Evolutionary conservation across 768 basidiomycete genomes (phyloP).

Genomic region (Mycena latifolia): DNA sequence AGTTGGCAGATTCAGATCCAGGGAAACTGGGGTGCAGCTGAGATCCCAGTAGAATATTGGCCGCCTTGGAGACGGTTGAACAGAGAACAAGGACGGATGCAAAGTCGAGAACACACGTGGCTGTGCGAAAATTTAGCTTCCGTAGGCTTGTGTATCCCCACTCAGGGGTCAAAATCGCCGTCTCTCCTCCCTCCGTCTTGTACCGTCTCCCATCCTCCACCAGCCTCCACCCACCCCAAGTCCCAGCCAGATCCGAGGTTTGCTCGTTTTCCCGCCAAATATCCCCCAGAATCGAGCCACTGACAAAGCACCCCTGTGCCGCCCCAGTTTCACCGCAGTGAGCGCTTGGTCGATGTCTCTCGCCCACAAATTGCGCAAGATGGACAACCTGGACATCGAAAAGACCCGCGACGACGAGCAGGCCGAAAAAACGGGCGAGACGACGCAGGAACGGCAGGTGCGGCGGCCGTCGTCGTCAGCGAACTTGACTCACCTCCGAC

Average conservation of each 20-base stretch:
- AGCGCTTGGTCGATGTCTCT: neutral
- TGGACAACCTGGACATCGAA: conserved; percentile 3
- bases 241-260: neutral
- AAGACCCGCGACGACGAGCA: conserved; percentile 12
- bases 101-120: neutral
- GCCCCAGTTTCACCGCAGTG: neutral
- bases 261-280: neutral
- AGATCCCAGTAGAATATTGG: neutral
- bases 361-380: conserved; percentile 5
- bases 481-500: neutral
- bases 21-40: no score
- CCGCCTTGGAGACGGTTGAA: neutral
- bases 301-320: conserved; percentile 31
- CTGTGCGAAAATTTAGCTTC: conserved; percentile 26
- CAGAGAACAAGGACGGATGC: neutral
- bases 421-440: neutral
- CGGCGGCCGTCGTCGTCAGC: neutral
- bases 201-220: neutral
- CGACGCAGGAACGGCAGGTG: conserved; percentile 17
- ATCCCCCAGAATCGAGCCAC: neutral
- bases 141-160: conserved; percentile 9
- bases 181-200: neutral
- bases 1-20: no score
- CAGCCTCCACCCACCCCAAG: neutral
- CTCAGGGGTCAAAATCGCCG: conserved; percentile 27